Conservation (phyloP, 495 filamentous ascomycete species). For the Patellaria atrata region DNA sequence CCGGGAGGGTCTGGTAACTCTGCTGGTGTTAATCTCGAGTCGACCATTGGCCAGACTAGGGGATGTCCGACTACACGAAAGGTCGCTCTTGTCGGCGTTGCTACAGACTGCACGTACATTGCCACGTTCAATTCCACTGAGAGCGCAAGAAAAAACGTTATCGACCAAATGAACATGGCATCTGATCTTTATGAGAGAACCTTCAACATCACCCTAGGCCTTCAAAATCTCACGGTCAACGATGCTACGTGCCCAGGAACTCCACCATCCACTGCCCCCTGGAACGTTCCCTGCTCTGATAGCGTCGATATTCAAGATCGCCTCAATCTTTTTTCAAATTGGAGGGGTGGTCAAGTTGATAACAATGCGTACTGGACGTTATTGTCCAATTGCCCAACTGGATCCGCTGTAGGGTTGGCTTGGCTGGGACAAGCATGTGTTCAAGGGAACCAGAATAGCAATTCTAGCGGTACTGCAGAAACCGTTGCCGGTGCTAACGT, state of each 20-base stretch:
- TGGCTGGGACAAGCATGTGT: constrained; percentile 88
- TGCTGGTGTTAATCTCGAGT: constrained; percentile 67
- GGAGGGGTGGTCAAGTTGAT: constrained; percentile 64
- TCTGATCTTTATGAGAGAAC: constrained; percentile 74
- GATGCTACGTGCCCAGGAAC: constrained; percentile 52
- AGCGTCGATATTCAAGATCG: constrained; percentile 59
- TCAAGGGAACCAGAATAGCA: constrained; percentile 26
- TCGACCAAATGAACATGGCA: constrained; percentile 71
- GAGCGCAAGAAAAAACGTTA: constrained; percentile 52
- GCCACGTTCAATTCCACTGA: constrained; percentile 47
- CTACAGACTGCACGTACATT: constrained; percentile 83
- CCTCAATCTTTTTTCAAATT: constrained; percentile 74
- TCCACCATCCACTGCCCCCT: constrained; percentile 48
- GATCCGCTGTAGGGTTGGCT: constrained; percentile 75
- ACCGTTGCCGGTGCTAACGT: constrained; percentile 78
- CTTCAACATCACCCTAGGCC: constrained; percentile 86
- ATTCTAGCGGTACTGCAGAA: constrained; percentile 40
- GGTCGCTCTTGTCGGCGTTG: constrained; percentile 83
- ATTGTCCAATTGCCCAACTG: constrained; percentile 71
- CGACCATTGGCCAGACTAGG: constrained; percentile 61
- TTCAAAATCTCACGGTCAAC: constrained; percentile 70
- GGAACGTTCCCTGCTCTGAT: constrained; percentile 62
- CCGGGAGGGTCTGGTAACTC: constrained; percentile 51
- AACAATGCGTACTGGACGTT: constrained; percentile 88
- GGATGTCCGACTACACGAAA: constrained; percentile 81